These are phyloP conservation scores for Zea luxurians DNA, from an alignment of 176 grass and related monocot genomes.

Conservation along the genomic window DNA sequence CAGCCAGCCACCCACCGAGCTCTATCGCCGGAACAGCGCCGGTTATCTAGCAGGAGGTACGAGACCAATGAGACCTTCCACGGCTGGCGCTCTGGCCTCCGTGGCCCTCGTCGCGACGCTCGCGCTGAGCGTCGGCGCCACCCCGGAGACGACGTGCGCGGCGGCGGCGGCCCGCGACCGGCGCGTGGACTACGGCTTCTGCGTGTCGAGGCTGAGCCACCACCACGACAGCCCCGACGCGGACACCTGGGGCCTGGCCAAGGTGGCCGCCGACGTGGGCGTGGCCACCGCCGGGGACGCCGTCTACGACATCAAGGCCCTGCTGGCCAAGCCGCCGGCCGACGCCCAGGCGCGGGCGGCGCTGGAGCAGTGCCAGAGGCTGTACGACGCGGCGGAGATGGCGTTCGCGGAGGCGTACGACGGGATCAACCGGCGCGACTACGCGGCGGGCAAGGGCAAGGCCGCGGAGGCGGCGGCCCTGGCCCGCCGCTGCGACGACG, in stretches of 20 bases:
- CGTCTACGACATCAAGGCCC: background rate
- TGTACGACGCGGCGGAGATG: slow-evolving; percentile 10
- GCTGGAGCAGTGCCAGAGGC: slow-evolving; percentile 9
- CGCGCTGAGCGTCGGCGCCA: background rate
- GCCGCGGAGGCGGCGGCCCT: background rate
- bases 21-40: background rate
- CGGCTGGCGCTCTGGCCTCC: background rate
- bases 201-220: slow-evolving; percentile 25
- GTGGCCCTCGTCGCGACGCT: background rate
- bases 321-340: background rate
- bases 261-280: slow-evolving; percentile 41
- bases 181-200: slow-evolving; percentile 38
- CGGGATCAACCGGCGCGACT: slow-evolving; percentile 28
- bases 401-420: slow-evolving; percentile 35
- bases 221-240: slow-evolving; percentile 44
- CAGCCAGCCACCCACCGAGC: background rate
- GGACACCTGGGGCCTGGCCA: slow-evolving; percentile 40
- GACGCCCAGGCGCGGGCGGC: background rate
- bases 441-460: slow-evolving; percentile 17
- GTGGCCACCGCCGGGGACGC: slow-evolving; percentile 10
- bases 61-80: background rate
- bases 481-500: slow-evolving; percentile 3
- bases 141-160: slow-evolving; percentile 26
- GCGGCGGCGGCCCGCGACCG: slow-evolving; percentile 10
- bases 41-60: background rate